These are phyloP conservation scores for Apiospora phragmitis DNA, from an alignment of 2,329 filamentous ascomycete genomes.

Conservation along the genomic window DNA sequence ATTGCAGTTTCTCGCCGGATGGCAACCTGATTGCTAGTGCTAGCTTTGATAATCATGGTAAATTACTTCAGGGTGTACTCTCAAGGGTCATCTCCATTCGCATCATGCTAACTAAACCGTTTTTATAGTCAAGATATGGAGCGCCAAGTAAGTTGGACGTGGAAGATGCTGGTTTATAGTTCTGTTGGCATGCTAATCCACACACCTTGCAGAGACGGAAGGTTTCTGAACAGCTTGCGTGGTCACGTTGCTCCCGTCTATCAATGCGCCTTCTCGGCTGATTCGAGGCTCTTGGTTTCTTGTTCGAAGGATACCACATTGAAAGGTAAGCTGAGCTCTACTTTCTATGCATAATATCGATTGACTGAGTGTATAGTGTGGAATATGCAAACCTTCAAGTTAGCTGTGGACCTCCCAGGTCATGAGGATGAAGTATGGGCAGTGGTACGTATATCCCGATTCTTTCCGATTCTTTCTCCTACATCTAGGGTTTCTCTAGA, in stretches of 20 bases:
- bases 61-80: neutral
- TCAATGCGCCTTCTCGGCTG: slow-evolving; percentile 88
- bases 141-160: slow-evolving; percentile 56
- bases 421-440: slow-evolving; percentile 94
- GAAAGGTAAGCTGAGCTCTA: neutral
- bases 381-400: slow-evolving; percentile 83
- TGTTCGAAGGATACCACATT: slow-evolving; percentile 90
- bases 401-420: slow-evolving; percentile 79
- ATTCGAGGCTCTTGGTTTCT: slow-evolving; percentile 69
- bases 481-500: neutral
- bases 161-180: neutral
- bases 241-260: slow-evolving; percentile 92
- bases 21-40: slow-evolving; percentile 84
- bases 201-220: slow-evolving; percentile 52
- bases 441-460: slow-evolving; percentile 44
- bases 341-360: neutral
- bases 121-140: slow-evolving; percentile 75
- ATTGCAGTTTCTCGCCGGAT: slow-evolving; percentile 92
- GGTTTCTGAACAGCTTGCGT: slow-evolving; percentile 83
- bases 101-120: neutral
- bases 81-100: neutral
- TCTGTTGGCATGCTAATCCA: neutral
- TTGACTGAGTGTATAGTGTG: slow-evolving; percentile 61
- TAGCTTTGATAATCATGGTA: slow-evolving; percentile 84
- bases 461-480: too few species aligned